Base-by-base conservation (phyloP, 495 filamentous ascomycete genomes). In the Penicillium pulvis region DNA sequence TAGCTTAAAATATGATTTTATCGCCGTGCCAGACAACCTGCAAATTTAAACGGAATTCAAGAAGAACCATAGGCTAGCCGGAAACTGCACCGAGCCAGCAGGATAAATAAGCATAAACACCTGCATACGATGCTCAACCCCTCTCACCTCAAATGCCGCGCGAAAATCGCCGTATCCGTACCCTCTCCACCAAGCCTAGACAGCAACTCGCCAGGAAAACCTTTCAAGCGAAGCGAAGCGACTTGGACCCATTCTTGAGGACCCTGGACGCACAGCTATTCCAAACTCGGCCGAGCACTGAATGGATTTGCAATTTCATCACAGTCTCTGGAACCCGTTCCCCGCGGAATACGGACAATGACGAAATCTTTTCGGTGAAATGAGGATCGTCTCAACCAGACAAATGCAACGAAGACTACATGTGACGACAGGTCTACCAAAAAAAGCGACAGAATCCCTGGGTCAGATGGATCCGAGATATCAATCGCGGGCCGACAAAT, bases 401-500 rank as follows among this genome's bases (percentile, higher is more conserved):
- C 4, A 44, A 1, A 44, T n/a, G 47, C 10, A 28, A 6, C 12
- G 12, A 17, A 24, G 12, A 0, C 17, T 26, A 24, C 19, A 7
- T 3, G 12, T 36, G 33, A 36, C 33, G 33, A 36, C 33, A 36
- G 12, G 10, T 11, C 9, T 3, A 19, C 43, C 19, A 9, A 19
- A 20, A 44, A 24, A 24, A 41, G 39, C 14, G 14, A 41, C 39
- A 6, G 28, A 17, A 41, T 41, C 39, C 16, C 24, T 45, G 52
- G 52, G 23, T 54, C 52, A 30, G 41, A 54, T 44, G 43, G 46
- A 52, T 24, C 35, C 57, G 23, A 17, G 17, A 52, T 54, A 41
- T 51, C 36, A 26, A 56, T 54, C 45, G 39, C 55, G 60, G 60
- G 55, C 60, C 55, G 51, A 26, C 4, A 50, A 12, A 52, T 39